Conservation (phyloP, 331 rosid species). For the Arachis monticola region DNA sequence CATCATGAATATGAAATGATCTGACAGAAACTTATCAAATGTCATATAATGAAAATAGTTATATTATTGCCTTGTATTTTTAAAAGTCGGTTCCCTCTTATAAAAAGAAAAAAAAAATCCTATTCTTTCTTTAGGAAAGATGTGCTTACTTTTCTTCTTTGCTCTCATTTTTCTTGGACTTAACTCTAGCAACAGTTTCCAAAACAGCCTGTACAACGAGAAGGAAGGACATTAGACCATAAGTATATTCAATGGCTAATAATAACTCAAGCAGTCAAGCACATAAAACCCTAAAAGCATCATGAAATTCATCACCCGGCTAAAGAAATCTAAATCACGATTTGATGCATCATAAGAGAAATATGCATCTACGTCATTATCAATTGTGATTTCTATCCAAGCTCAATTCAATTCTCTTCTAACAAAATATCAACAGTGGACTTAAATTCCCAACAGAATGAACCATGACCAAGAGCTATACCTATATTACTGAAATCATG, state of each 20-base stretch:
- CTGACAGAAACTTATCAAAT: conserved; percentile 54
- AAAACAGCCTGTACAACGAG: conserved; percentile 71
- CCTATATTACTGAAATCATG: conserved; percentile 16
- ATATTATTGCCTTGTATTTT: conserved; percentile 20
- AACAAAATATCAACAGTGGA: conserved; percentile 20
- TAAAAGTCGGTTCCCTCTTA: conserved; percentile 29
- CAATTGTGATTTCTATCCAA: conserved; percentile 10
- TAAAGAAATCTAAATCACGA: conserved; percentile 8
- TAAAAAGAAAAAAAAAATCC: conserved; percentile 34
- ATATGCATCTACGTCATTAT: conserved; percentile 14
- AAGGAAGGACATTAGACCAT: conserved; percentile 42
- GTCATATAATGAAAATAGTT: conserved; percentile 35
- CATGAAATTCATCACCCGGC: conserved; percentile 14
- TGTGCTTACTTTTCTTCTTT: conserved; percentile 84
- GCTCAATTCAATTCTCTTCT: conserved; percentile 31
- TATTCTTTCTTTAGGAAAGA: conserved; percentile 44
- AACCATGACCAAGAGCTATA: conserved; percentile 26
- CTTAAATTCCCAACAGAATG: conserved; percentile 31
- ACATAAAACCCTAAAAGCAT: conserved; percentile 23
- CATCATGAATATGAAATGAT: conserved; percentile 91
- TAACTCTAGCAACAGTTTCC: conserved; percentile 98
- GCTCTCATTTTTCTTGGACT: conserved; percentile 84
- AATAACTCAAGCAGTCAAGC: conserved; percentile 14
- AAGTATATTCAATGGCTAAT: conserved; percentile 19
- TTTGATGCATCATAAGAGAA: not conserved